These are phyloP conservation scores for Fallopia convolvulus DNA, from an alignment of 148 eudicot species.

Conservation along the genomic window DNA sequence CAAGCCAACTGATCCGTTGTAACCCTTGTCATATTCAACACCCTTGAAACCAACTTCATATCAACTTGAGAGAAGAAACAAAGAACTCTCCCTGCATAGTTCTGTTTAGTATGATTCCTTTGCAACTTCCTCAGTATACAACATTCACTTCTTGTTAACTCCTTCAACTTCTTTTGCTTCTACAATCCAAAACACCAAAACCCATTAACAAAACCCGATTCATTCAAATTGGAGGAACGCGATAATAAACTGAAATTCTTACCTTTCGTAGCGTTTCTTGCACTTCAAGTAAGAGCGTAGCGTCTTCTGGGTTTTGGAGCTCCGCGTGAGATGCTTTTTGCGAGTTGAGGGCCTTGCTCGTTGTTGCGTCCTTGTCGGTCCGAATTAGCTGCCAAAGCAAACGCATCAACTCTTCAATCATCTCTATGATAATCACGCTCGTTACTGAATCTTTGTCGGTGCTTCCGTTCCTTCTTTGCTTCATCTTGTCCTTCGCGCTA, in stretches of 20 bases:
- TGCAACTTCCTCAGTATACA: constrained; percentile 53
- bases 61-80: constrained; percentile 84
- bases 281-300: constrained; percentile 38
- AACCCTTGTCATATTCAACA: constrained; percentile 62
- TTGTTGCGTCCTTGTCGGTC: constrained; percentile 48
- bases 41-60: constrained; percentile 65
- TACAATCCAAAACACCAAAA: constrained; percentile 23
- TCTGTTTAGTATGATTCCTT: constrained; percentile 22
- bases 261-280: constrained; percentile 61
- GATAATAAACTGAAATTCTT: neutral
- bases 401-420: constrained; percentile 73
- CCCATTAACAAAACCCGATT: neutral
- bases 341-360: constrained; percentile 13
- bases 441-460: constrained; percentile 46
- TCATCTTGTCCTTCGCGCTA: constrained; percentile 38
- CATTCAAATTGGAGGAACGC: neutral
- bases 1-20: constrained; percentile 75
- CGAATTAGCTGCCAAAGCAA: constrained; percentile 70
- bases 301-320: constrained; percentile 47
- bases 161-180: constrained; percentile 75
- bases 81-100: constrained; percentile 45
- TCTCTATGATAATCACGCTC: constrained; percentile 67
- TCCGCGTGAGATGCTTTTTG: constrained; percentile 26
- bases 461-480: constrained; percentile 29
- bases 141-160: constrained; percentile 41